These are phyloP conservation scores for Acaromyces ingoldii DNA, from an alignment of 1,284 basidiomycete genomes.

Conservation along the genomic window DNA sequence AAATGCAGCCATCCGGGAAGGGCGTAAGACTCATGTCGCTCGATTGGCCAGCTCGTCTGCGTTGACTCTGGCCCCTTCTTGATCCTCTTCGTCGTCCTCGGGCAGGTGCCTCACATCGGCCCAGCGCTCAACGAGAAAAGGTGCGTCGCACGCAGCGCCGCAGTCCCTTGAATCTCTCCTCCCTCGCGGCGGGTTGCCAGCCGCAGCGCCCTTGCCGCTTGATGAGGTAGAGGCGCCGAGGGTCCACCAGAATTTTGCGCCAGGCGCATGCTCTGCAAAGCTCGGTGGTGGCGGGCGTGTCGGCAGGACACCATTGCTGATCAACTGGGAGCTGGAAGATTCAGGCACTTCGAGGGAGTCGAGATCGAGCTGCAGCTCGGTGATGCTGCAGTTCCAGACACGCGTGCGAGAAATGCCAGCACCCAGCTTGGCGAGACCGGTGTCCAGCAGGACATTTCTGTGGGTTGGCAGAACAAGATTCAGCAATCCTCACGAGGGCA, in stretches of 20 bases:
- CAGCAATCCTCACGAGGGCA: neutral
- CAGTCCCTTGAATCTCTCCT: no score
- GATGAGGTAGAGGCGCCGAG: no score
- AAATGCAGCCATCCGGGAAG: neutral
- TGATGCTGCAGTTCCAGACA: slow-evolving; percentile 48
- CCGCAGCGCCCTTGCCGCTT: no score
- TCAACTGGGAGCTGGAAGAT: no score
- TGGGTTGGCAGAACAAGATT: no score
- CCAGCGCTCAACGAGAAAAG: slow-evolving; percentile 2
- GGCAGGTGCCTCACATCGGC: slow-evolving; percentile 5
- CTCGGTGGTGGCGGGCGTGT: no score
- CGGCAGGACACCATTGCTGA: no score
- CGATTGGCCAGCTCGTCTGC: slow-evolving; percentile 1
- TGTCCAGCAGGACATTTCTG: slow-evolving; percentile 29
- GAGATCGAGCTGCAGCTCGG: slow-evolving; percentile 18
- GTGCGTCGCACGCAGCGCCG: no score
- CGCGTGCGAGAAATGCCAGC: slow-evolving; percentile 19
- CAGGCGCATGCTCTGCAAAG: no score
- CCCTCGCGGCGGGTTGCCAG: no score
- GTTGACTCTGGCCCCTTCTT: neutral
- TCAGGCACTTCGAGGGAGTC: neutral
- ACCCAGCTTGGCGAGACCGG: slow-evolving; percentile 20
- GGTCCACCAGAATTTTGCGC: no score
- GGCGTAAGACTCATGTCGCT: neutral
- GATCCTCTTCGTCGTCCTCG: neutral